A percentile compares a stretch with the other conserved stretches of the same genome.
Conservation (phyloP, 2,329 filamentous ascomycete species). For the Triangularia setosa region DNA sequence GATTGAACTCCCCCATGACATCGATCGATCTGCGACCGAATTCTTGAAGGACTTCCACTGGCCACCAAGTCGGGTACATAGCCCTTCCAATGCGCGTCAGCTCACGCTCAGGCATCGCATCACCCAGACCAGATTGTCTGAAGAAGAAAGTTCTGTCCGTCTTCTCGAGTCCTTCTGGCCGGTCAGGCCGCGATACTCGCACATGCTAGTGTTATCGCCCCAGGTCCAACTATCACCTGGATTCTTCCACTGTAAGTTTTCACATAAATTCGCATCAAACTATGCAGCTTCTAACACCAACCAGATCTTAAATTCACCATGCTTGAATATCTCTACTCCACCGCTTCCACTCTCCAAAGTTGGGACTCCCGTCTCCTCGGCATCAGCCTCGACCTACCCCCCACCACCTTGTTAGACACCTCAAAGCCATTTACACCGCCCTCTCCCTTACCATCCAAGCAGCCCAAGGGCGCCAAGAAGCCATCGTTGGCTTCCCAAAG, state of each 20-base stretch:
- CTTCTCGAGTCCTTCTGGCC: slow-evolving; percentile 91
- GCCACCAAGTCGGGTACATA: slow-evolving; percentile 49
- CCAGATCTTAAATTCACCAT: slow-evolving; percentile 70
- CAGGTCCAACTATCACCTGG: slow-evolving; percentile 74
- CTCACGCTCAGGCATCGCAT: slow-evolving; percentile 75
- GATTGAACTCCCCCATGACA: slow-evolving; percentile 71
- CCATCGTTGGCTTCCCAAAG: slow-evolving; percentile 6
- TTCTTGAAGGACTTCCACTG: slow-evolving; percentile 65
- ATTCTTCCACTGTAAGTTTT: slow-evolving; percentile 69
- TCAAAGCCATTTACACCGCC: slow-evolving; percentile 50
- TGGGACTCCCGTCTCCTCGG: slow-evolving; percentile 62
- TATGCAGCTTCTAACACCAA: not conserved
- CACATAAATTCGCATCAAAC: not conserved
- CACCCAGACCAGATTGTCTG: slow-evolving; percentile 51
- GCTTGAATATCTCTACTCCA: slow-evolving; percentile 73
- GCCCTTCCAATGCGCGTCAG: slow-evolving; percentile 44
- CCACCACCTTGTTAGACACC: slow-evolving; percentile 56
- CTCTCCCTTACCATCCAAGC: slow-evolving; percentile 19
- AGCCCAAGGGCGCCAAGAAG: not conserved
- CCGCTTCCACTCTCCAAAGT: slow-evolving; percentile 38
- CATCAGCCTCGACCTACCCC: slow-evolving; percentile 74
- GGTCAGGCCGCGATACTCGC: slow-evolving; percentile 55
- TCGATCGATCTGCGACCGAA: slow-evolving; percentile 61
- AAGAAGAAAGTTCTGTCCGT: slow-evolving; percentile 68
- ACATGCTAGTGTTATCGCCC: slow-evolving; percentile 81